phyloP scores from a whole-genome alignment of 352 stramenopile genomes.

The Pythium utonaiense region DNA sequence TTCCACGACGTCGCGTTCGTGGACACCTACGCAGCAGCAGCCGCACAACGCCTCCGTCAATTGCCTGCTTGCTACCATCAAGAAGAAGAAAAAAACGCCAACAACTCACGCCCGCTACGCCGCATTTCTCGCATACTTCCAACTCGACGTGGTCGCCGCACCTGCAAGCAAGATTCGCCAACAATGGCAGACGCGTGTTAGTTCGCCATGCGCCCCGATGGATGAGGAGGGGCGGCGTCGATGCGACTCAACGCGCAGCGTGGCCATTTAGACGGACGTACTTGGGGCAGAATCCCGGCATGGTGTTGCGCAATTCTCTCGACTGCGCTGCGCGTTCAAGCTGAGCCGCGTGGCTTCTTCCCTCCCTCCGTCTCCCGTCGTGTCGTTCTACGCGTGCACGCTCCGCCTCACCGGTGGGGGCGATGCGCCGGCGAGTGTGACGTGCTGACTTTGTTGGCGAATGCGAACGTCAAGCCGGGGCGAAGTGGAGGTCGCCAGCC shows the following conservation, averaged over 20 bases:
- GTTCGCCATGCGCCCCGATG: not conserved
- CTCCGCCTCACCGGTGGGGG: not conserved
- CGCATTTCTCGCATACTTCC: conserved; percentile 56
- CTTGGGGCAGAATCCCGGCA: conserved; percentile 72
- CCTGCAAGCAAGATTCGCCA: conserved; percentile 13
- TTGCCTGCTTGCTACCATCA: not conserved
- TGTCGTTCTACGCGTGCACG: not conserved
- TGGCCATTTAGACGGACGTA: conserved; percentile 19
- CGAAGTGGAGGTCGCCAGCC: not conserved
- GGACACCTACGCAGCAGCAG: conserved; percentile 10
- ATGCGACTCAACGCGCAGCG: not conserved
- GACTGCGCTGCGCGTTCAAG: not conserved
- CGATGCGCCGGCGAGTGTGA: conserved; percentile 2
- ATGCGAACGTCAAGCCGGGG: conserved; percentile 1
- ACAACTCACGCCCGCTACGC: conserved; percentile 46
- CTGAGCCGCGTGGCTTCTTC: not conserved
- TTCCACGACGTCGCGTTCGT: conserved; percentile 52
- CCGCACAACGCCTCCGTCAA: not conserved
- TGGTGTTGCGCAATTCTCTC: conserved; percentile 18
- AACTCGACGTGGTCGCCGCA: conserved; percentile 60
- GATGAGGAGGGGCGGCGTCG: not conserved
- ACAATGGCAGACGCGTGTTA: conserved; percentile 6
- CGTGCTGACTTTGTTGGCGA: conserved; percentile 23
- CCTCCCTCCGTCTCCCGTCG: not conserved
- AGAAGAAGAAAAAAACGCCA: not conserved